Conservation (phyloP, 176 grass and related monocot genomes). For the Hyparrhenia diplandra region DNA sequence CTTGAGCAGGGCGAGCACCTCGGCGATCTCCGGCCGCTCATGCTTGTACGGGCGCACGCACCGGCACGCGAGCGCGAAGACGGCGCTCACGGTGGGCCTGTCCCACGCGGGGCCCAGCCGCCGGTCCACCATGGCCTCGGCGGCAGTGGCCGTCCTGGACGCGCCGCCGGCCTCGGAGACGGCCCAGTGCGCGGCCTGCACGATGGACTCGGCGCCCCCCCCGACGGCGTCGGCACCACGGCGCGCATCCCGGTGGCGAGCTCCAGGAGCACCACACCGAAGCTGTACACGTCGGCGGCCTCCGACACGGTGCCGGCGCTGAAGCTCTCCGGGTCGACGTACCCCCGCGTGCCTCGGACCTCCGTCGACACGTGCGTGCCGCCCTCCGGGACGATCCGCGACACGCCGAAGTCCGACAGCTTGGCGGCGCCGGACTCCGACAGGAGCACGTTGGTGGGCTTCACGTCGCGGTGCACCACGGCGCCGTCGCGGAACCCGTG, state of each 20-base stretch:
- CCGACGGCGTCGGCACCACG: conserved; percentile 57
- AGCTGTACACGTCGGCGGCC: conserved; percentile 9
- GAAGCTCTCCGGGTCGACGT: conserved; percentile 79
- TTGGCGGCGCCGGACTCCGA: conserved; percentile 74
- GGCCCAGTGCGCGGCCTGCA: conserved; percentile 41
- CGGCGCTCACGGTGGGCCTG: conserved; percentile 38
- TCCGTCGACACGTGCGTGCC: conserved; percentile 69
- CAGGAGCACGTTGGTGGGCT: conserved; percentile 73
- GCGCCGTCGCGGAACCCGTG: conserved; percentile 52
- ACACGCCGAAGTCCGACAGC: conserved; percentile 78
- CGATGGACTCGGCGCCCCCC: conserved; percentile 54
- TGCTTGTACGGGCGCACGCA: conserved; percentile 61
- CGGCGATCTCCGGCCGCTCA: conserved; percentile 50
- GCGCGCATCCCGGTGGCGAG: conserved; percentile 36
- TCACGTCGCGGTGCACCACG: conserved; percentile 75
- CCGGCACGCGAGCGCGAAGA: conserved; percentile 48
- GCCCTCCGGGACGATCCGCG: conserved; percentile 42
- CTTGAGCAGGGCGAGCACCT: conserved; percentile 54
- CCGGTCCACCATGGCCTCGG: conserved; percentile 43
- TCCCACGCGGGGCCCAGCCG: conserved; percentile 52
- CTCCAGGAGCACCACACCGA: no score
- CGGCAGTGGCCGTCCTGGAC: not conserved
- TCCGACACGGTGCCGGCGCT: conserved; percentile 46
- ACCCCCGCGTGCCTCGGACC: conserved; percentile 58
- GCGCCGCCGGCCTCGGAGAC: not conserved